These are phyloP conservation scores for Blastomyces emzantsi DNA, from an alignment of 2,329 filamentous ascomycete species.

Conservation along the genomic window DNA sequence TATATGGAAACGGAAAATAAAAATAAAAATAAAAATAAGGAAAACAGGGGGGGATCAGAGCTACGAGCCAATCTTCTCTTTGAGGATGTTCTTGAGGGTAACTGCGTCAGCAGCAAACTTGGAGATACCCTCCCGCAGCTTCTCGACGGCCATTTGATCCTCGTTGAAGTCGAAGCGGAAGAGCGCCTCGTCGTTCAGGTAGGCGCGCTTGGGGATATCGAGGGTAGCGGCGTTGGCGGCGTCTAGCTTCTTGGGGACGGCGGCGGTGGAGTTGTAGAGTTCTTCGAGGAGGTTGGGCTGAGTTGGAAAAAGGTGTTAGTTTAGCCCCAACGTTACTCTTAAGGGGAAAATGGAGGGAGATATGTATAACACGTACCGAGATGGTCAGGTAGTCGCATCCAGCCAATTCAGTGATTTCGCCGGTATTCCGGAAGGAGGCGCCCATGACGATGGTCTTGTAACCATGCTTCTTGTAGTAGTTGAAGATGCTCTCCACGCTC, in stretches of 20 bases:
- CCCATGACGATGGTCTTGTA: constrained; percentile 99
- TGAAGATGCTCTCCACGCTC: constrained; percentile 89
- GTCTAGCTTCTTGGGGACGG: constrained; percentile 90
- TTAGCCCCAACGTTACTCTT: too few relatives aligned
- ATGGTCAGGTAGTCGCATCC: constrained; percentile 99
- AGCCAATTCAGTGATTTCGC: constrained; percentile 96
- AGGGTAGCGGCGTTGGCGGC: constrained; percentile 55
- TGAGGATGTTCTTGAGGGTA: constrained; percentile 86
- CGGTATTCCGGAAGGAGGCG: constrained; percentile 90
- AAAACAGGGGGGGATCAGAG: neutral
- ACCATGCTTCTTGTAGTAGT: constrained; percentile 99
- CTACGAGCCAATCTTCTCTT: constrained; percentile 59
- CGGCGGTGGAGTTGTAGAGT: constrained; percentile 70
- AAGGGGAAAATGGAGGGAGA: neutral
- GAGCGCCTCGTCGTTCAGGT: constrained; percentile 76
- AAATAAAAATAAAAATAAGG: too few relatives aligned
- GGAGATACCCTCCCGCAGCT: constrained; percentile 98
- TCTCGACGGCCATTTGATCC: constrained; percentile 98
- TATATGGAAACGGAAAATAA: neutral
- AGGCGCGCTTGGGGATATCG: constrained; percentile 77
- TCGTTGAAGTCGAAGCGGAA: constrained; percentile 99
- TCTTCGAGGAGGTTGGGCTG: constrained; percentile 90
- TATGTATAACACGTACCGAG: constrained; percentile 52
- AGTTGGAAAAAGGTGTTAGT: constrained; percentile 16
- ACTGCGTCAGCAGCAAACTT: constrained; percentile 96